Evolutionary conservation across 2,329 filamentous ascomycete species (phyloP).

Genomic region (Massarina eburnea): DNA sequence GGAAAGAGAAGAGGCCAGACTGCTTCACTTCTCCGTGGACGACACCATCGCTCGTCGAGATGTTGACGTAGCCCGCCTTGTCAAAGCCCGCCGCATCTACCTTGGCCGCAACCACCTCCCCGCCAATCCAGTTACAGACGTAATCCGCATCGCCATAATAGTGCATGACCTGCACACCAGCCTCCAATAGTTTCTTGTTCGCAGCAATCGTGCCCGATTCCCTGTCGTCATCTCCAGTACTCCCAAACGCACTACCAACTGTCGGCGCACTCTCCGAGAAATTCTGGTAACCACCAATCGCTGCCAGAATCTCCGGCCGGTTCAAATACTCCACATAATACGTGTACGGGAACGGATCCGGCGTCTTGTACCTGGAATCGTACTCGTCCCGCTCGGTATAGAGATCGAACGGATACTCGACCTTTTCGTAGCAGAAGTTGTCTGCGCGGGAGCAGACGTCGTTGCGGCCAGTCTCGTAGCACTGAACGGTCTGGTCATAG

Average conservation of each 20-base stretch:
- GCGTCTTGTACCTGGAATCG: slow-evolving; percentile 58
- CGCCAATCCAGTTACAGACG: slow-evolving; percentile 52
- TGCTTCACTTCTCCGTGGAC: slow-evolving; percentile 58
- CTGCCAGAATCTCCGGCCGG: slow-evolving; percentile 54
- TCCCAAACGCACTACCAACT: slow-evolving; percentile 49
- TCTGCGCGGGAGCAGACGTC: slow-evolving; percentile 57
- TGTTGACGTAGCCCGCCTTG: slow-evolving; percentile 51
- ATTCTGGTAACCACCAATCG: slow-evolving; percentile 62
- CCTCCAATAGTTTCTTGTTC: slow-evolving; percentile 41
- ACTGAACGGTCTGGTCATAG: slow-evolving; percentile 58
- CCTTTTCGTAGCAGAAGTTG: slow-evolving; percentile 56
- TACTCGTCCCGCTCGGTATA: slow-evolving; percentile 58
- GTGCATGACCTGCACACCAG: slow-evolving; percentile 46
- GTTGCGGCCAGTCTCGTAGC: slow-evolving; percentile 55
- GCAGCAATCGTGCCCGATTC: slow-evolving; percentile 48
- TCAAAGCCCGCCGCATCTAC: slow-evolving; percentile 47
- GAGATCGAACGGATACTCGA: slow-evolving; percentile 56
- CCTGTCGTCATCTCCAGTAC: slow-evolving; percentile 54
- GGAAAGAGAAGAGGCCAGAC: slow-evolving; percentile 53
- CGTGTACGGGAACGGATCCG: slow-evolving; percentile 60
- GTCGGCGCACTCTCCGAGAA: slow-evolving; percentile 53
- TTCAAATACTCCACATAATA: slow-evolving; percentile 63
- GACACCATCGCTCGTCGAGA: slow-evolving; percentile 48
- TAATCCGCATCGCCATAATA: slow-evolving; percentile 54
- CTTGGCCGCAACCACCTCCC: slow-evolving; percentile 44